Base-by-base conservation (phyloP, 768 basidiomycete genomes). In the Mycena epipterygia region DNA sequence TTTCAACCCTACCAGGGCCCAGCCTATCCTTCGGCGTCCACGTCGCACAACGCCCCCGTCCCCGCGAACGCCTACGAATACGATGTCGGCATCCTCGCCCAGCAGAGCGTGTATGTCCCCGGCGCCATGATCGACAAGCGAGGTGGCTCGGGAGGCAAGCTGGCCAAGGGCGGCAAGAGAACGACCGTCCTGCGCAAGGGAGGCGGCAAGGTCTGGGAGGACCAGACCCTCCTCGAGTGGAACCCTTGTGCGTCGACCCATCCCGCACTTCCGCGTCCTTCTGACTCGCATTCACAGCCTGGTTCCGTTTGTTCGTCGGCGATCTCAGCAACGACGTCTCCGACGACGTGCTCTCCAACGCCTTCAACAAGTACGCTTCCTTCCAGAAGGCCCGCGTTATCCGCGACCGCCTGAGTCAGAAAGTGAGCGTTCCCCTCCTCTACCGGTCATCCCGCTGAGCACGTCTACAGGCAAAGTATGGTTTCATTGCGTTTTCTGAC, bases 261-360 rank as follows among this genome's bases (percentile, higher is more conserved):
- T 55, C 13, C 37, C 53, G 37, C 25, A 27, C 11, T 29, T 21
- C 61, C 19, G 37, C 68, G 37, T 52, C 71, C 64, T 46, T 74
- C 72, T 74, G 33, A 76, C 32, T 0, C 48, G 49, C 46, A 25
- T 29, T 48, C 64, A 9, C 67, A 97, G 96, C 95, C 17, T 98
- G 97, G 97, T 99, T 97, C 84, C 90, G 98, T 32, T 84, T 99
- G 46, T 99, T 99, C 77, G 96, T 99, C 25, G 98, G 98, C 46
- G 97, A 99, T 81, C 88, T 99, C 39, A 97, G 96, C 76, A 99
- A 99, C 78, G 98, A 99, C 81, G 96, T 99, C 46, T 96, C 95
- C 57, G 98, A 99, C 77, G 95, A 98, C 74, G 93, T 97, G 21
- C 88, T 99, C 21, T 84, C 95, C 56, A 95, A 94, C 74, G 97